Base-by-base conservation (phyloP, 2,329 filamentous ascomycete species). In the Pseudohalonectria lignicola region DNA sequence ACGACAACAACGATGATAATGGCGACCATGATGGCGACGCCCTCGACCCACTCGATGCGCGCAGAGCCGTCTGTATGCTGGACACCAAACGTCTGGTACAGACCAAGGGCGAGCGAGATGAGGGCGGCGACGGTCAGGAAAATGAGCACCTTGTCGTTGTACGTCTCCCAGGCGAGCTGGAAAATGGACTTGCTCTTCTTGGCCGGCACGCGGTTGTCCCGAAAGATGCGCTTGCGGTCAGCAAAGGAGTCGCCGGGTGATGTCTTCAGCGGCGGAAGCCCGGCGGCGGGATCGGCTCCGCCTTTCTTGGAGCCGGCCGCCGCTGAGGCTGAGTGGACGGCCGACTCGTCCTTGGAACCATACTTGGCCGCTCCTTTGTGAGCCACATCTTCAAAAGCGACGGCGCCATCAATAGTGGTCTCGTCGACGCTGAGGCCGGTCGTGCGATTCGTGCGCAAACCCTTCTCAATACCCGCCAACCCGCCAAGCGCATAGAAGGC, bases 401-500 rank as follows among this genome's bases (percentile, higher is more conserved):
- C 67, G 0, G 63, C 55, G n/a, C 77, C 78, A 34, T 82, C 69
- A 33, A 86, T 51, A 7, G 57, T 53, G 16, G 66, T 35, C 57
- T 92, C 85, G 46, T 90, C 85, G 15, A 76, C 50, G 46, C 80
- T 82, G 18, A 92, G 60, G 10, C 85, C 85, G 38, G 72, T 62
- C 32, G 65, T 67, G 29, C 74, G 59, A 51, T 86, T 65, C 2
- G 82, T 80, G 41, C 77, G 67, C 9, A 92, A 55, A 1, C 85
- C 85, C 51, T 79, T 85, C 50, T 86, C 82, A 16, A 92, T 54
- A 2, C 85, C 85, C 8, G 61, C 63, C 5, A 90, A 54, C 35
- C 85, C 85, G 39, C 85, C 85, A 3, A 92, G 58, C 5, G 82
- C 82, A 47, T 82, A 76, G 44, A 88, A 86, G 4, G 83, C 84